phyloP scores from a whole-genome alignment of 495 filamentous ascomycete genomes.

The Sporormia fimetaria region DNA sequence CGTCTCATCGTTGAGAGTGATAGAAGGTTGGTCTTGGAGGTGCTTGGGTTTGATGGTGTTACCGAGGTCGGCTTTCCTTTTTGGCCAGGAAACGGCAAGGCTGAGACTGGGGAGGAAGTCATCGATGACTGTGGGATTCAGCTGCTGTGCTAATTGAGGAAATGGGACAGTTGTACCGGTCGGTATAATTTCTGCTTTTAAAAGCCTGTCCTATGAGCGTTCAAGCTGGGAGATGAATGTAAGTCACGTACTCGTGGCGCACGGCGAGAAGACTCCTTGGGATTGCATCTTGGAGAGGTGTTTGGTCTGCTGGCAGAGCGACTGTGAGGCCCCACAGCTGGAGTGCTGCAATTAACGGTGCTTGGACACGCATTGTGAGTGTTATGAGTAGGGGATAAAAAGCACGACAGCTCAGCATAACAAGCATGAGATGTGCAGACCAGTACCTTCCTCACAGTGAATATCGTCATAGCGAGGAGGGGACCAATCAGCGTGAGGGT shows the following conservation, averaged over 20 bases:
- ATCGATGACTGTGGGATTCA: constrained; percentile 42
- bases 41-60: constrained; percentile 46
- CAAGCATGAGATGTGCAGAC: too few relatives aligned
- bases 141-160: constrained; percentile 11
- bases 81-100: constrained; percentile 42
- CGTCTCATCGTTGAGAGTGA: constrained; percentile 32
- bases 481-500: too few relatives aligned
- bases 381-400: too few relatives aligned
- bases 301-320: constrained; percentile 11
- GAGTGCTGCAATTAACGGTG: background rate
- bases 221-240: background rate
- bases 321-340: background rate
- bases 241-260: constrained; percentile 20
- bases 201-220: constrained; percentile 34
- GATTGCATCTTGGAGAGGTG: background rate
- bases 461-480: too few relatives aligned
- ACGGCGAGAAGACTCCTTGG: constrained; percentile 10
- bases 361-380: background rate
- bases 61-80: constrained; percentile 41
- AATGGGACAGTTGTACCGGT: constrained; percentile 33
- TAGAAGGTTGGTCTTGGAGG: constrained; percentile 40
- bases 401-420: too few relatives aligned
- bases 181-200: constrained; percentile 50
- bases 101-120: constrained; percentile 47
- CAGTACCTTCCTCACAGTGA: too few relatives aligned